Evolutionary conservation across 305 asterid species (phyloP).

Genomic region (Fraxinus latifolia): DNA sequence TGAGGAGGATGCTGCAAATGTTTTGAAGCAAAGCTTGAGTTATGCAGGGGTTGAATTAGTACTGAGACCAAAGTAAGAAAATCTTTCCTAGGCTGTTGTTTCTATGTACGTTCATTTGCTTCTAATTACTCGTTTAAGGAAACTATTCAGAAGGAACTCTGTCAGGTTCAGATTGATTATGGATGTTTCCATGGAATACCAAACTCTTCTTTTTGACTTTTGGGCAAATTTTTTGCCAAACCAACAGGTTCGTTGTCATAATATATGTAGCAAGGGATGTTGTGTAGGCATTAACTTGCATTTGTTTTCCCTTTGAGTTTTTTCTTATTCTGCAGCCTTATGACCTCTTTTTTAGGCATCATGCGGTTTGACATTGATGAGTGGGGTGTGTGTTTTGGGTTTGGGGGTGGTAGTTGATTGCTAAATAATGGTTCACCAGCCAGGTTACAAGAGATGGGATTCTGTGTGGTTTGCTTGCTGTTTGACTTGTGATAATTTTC

Average conservation of each 20-base stretch:
- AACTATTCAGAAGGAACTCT: not conserved
- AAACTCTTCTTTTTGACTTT: not conserved
- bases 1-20: slow-evolving; percentile 66
- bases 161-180: slow-evolving; percentile 2
- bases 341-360: not conserved
- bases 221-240: not conserved
- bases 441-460: not conserved
- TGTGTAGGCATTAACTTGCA: not conserved
- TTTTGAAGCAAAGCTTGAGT: slow-evolving; percentile 64
- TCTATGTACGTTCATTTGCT: not conserved
- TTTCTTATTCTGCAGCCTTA: not conserved
- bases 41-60: slow-evolving; percentile 77
- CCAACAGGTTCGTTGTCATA: not conserved
- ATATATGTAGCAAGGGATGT: not conserved
- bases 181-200: not conserved
- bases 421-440: not conserved
- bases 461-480: not conserved
- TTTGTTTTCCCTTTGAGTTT: not conserved
- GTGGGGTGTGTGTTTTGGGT: not conserved
- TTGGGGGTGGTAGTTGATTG: not conserved
- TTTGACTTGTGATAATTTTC: not conserved
- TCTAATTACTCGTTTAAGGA: not conserved
- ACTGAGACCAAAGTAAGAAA: slow-evolving; percentile 68
- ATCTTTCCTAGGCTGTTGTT: slow-evolving; percentile 16
- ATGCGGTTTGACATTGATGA: not conserved